Base-by-base conservation (phyloP, 495 filamentous ascomycete genomes). In the Xylaria grammica region DNA sequence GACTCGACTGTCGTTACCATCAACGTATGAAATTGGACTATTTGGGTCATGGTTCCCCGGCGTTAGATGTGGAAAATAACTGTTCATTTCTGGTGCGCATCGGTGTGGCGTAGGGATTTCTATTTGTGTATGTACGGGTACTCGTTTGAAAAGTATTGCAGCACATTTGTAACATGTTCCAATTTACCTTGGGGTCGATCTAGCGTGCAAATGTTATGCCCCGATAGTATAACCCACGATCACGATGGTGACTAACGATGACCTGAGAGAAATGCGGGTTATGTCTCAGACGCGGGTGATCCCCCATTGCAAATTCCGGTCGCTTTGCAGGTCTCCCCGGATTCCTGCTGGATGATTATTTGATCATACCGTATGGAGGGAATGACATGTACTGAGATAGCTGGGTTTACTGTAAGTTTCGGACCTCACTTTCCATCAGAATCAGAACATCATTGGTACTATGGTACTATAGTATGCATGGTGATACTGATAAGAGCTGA, bases 181-280 rank as follows among this genome's bases (percentile, higher is more conserved):
- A 9, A 42, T 3, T 42, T 42, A 42, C 40, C 40, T 42, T 42
- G 15, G 17, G 15, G 15, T 50, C 11, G 24, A 50, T 9, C 46
- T 5, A 2, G 38, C 29, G 4, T 40, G 7, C 2, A 11, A 34
- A 40, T 5, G 3, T 7, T 56, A 30, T 26, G 17, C 32, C 22
- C 17, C 20, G 8, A 38, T 19, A 9, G 3, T 58, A 24, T 45
- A 20, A 20, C 19, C 48, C 34, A 62, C 20, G 49, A 38, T 62
- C 49, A 53, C 48, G 60, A 62, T 52, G 27, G 26, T 44, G 38
- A 54, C 60, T 44, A 53, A 44, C 26, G 24, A 62, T 49, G 56
- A 60, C 19, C 29, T 60, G 44, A n/a, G 34, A 38, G 22, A 15
- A 58, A 58, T 32, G 30, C 38, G 20, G 38, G n/a, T 27, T 4